These are phyloP conservation scores for Amylocarpus encephaloides DNA, from an alignment of 2,329 filamentous ascomycete species.

Conservation along the genomic window DNA sequence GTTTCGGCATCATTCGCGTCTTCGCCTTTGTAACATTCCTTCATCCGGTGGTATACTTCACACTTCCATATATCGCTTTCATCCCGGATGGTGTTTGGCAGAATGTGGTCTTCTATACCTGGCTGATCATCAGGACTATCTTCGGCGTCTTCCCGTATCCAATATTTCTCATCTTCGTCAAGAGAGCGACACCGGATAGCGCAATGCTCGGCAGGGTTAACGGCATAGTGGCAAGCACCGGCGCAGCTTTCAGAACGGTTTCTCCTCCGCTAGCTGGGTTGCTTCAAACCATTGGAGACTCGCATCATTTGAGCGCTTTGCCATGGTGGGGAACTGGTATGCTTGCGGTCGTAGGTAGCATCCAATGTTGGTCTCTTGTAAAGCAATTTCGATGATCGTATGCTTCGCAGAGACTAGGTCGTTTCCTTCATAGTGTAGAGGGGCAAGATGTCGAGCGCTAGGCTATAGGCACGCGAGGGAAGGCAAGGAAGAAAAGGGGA, in stretches of 20 bases:
- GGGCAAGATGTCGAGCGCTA: too few relatives aligned
- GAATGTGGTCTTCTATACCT: neutral
- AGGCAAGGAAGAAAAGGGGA: too few relatives aligned
- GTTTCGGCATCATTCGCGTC: neutral
- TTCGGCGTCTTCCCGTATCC: slow-evolving; percentile 3
- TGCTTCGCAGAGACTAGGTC: too few relatives aligned
- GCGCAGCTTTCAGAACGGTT: slow-evolving; percentile 1
- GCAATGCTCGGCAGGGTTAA: slow-evolving; percentile 3
- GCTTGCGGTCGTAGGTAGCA: neutral
- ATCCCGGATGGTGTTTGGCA: slow-evolving; percentile 1
- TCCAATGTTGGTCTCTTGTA: slow-evolving; percentile 1
- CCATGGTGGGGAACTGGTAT: slow-evolving; percentile 3
- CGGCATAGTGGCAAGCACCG: slow-evolving; percentile 1
- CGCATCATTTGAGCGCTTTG: neutral
- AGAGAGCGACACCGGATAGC: neutral
- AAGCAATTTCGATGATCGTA: slow-evolving; percentile 1
- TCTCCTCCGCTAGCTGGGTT: neutral
- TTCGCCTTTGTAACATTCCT: slow-evolving; percentile 1
- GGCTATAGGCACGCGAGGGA: too few relatives aligned
- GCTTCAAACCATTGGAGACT: slow-evolving; percentile 2
- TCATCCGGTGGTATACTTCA: slow-evolving; percentile 2
- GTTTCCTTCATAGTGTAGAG: too few relatives aligned
- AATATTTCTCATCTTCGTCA: slow-evolving; percentile 4
- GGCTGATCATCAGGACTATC: slow-evolving; percentile 1
- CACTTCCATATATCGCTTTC: slow-evolving; percentile 1